Base-by-base conservation (phyloP, 2,329 filamentous ascomycete species). In the Dactylellina parvicollis region DNA sequence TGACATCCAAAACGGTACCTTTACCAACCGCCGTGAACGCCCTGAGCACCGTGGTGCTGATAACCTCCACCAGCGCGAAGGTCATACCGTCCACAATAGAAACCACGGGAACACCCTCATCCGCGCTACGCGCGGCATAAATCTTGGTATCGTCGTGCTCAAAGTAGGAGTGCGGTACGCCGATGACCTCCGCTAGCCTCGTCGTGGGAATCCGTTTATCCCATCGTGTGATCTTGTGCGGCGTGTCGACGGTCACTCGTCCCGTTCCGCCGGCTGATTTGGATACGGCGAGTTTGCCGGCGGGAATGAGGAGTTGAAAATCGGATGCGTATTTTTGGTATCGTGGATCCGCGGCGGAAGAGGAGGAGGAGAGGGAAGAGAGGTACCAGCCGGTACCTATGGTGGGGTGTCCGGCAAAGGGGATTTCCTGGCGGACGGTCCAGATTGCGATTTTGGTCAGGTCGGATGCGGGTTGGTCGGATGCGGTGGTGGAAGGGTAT, bases 31-130 rank as follows among this genome's bases (percentile, higher is more conserved):
- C 20, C 16, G 34, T 46, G n/a, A 76, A 30, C 10, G 80, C 76
- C 3, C 81, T 83, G 16, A 94, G 82, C 5, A 85, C 83, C 28
- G 87, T 86, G 8, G 91, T 80, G 60, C 83, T 84, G 0, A 86
- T 82, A 20, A 95, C 82, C 75, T 86, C 81, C 12, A 90, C 82
- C 30, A 91, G 84, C n/a, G 87, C 80, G 79, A 92, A 92, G 0
- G 86, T 86, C 88, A 93, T 90, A 50, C 90, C 91, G 46, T 86
- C 87, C 34, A 92, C 90, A 47, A 92, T 86, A 75, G 86, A 88
- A 64, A 88, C 84, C 16, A 86, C 77, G 12, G 85, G 84, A 7
- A 84, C 26, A 9, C 76, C 71, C 30, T 82, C 16, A 14, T 4
- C 24, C 28, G 28, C 75, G 79, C 83, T 82, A 3, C 80, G 12